Evolutionary conservation across 1,139 yeast species (phyloP), one percentile per base, ranked within the genome.

Genomic region (Protomyces gravidus): DNA sequence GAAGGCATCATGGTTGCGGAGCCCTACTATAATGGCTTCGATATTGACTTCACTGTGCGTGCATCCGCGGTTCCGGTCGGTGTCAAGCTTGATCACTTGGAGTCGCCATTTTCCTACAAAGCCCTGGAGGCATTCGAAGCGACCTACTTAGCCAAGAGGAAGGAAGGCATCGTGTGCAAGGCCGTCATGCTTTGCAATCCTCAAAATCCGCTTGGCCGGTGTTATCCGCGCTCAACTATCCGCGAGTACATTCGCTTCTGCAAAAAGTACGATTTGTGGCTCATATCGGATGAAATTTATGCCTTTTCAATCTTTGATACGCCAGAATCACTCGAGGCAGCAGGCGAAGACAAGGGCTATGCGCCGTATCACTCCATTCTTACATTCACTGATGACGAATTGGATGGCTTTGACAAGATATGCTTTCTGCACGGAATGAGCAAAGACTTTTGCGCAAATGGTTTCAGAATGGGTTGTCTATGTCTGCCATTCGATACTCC

Each of bases 11-110:
- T 45, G 48, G 30, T 45, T 5, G 48, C 48, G 13, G 48, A 23
- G 21, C 48, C 48, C 2, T 45, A 45, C 27, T 45, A 45, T 19
- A 45, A 45, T 45, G 48, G 48, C 28, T 45, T 45, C 7, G 48
- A 45, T 26, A 11, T 45, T 7, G 48, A 45, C 19, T 45, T 45
- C 2, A 45, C 26, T 5, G 30, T 45, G 21, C 48, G 48, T 1
- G n/a, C 30, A 21, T 15, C 26, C 4, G 48, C 48, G 15, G 7
- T 45, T 11, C 48, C 48, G 9, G 30, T 45, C 11, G 48, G 30
- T 13, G 48, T 45, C 6, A 36, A 36, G 42, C 42, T 36, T 36
- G 42, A 36, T 17, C 42, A 36, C 9, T 23, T 36, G 7, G 42
- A 36, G 23, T 36, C 42, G 23, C 42, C 42, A 1, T 36, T 36